A percentile compares a stretch with the other conserved stretches of the same genome.
These are phyloP conservation scores for Tricholoma furcatifolium DNA, from an alignment of 768 basidiomycete species.

Conservation along the genomic window DNA sequence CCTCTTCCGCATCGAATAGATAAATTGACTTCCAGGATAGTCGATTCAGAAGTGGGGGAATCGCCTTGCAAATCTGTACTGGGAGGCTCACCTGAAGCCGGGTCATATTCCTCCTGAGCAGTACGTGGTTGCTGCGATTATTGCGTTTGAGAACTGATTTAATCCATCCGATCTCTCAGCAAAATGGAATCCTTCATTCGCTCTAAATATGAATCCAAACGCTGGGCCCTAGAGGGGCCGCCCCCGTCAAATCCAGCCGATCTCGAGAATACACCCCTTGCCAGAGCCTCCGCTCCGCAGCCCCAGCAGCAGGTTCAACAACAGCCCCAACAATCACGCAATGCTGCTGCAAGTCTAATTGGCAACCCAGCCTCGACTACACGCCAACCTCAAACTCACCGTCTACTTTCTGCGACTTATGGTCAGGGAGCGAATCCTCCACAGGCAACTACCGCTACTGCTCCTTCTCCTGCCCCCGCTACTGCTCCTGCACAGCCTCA, in stretches of 20 bases:
- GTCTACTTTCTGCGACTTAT: conserved; percentile 49
- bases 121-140: conserved; percentile 46
- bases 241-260: conserved; percentile 78
- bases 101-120: conserved; percentile 95
- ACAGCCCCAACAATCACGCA: conserved; percentile 21
- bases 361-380: conserved; percentile 26
- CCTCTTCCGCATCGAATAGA: background rate
- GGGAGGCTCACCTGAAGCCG: conserved; percentile 92
- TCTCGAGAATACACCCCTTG: conserved; percentile 50
- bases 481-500: conserved; percentile 26
- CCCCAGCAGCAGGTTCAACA: conserved; percentile 21
- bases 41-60: conserved; percentile 96
- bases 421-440: conserved; percentile 10
- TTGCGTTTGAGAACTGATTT: background rate
- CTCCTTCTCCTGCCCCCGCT: conserved; percentile 26
- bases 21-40: conserved; percentile 28
- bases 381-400: conserved; percentile 53
- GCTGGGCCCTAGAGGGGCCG: conserved; percentile 94
- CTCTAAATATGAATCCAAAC: conserved; percentile 89
- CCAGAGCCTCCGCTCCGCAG: conserved; percentile 23
- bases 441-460: conserved; percentile 15
- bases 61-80: conserved; percentile 87
- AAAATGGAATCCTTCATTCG: conserved; percentile 98
- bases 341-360: conserved; percentile 26
- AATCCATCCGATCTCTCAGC: conserved; percentile 36